Evolutionary conservation across 495 filamentous ascomycete species (phyloP).

Genomic region (Penicillium soppii): DNA sequence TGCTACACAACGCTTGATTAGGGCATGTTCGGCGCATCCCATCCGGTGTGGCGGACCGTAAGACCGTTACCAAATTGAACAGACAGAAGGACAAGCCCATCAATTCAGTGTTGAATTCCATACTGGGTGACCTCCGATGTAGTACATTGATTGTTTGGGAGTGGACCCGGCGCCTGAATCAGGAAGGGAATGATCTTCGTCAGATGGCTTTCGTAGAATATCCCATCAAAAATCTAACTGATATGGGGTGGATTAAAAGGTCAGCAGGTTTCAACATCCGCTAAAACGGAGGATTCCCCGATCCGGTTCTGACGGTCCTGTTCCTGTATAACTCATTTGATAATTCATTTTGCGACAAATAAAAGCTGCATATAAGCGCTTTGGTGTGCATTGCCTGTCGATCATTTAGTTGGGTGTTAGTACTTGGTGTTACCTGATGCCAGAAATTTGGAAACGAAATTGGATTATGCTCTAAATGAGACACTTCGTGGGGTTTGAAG

Average conservation of each 20-base stretch:
- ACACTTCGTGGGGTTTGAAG: slow-evolving; percentile 9
- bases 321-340: background rate
- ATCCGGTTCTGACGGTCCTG: slow-evolving; percentile 15
- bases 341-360: background rate
- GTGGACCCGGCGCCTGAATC: slow-evolving; percentile 14
- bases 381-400: background rate
- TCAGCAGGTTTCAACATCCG: slow-evolving; percentile 15
- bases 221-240: slow-evolving; percentile 2
- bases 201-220: background rate
- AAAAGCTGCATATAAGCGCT: background rate
- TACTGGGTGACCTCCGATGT: slow-evolving; percentile 17
- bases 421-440: background rate
- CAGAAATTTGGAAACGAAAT: background rate
- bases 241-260: slow-evolving; percentile 8
- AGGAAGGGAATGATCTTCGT: slow-evolving; percentile 22
- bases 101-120: slow-evolving; percentile 13
- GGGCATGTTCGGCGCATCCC: slow-evolving; percentile 6
- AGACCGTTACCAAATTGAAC: slow-evolving; percentile 25
- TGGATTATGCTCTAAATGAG: slow-evolving; percentile 2
- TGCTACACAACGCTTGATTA: slow-evolving; percentile 6
- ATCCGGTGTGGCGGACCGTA: slow-evolving; percentile 24
- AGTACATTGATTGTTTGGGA: slow-evolving; percentile 17
- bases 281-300: slow-evolving; percentile 30
- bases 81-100: slow-evolving; percentile 13
- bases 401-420: background rate